Base-by-base conservation (phyloP, 495 filamentous ascomycete genomes). In the Podospora australis region DNA sequence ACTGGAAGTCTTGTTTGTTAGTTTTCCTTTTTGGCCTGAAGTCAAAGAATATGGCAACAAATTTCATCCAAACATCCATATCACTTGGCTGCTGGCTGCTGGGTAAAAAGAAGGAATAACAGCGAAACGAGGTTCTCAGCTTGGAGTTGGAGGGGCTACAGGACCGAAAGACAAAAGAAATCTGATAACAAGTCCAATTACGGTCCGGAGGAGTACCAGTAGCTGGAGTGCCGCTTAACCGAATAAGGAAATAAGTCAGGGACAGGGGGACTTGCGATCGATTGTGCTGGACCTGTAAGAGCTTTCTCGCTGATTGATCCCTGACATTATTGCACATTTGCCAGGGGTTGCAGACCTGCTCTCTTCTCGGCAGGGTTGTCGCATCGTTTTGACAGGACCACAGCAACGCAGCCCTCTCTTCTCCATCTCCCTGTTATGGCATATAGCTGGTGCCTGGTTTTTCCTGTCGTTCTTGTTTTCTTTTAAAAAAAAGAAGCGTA, bases 101-200 rank as follows among this genome's bases (percentile, higher is more conserved):
- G 46, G 52, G 34, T 5, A 19, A 39, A 20, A 4, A 39, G 36
- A 19, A 4, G 21, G 36, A 16, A 17, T 8, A 21, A 8, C 8
- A 14, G 9, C 4, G 29, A 26, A 48, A 54, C 21, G n/a, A n/a
- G n/a, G n/a, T n/a, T n/a, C n/a, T n/a, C n/a, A n/a, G n/a, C n/a
- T n/a, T n/a, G n/a, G n/a, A n/a, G n/a, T n/a, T n/a, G n/a, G n/a
- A n/a, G n/a, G n/a, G n/a, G n/a, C n/a, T n/a, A n/a, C 29, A 36
- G 46, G 25, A 50, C 11, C 28, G 13, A 38, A 46, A 42, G 44
- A 35, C 34, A 48, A 57, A 53, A 50, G 53, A 45, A 43, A 52
- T 50, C n/a, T n/a, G 39, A 54, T 51, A 45, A 48, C 53, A 46
- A 19, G 28, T 57, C 46, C 55, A 57, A 57, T 54, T 54, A 50